Conservation (phyloP, 805 yeast genomes). For the Wickerhamomyces xylosicus region DNA sequence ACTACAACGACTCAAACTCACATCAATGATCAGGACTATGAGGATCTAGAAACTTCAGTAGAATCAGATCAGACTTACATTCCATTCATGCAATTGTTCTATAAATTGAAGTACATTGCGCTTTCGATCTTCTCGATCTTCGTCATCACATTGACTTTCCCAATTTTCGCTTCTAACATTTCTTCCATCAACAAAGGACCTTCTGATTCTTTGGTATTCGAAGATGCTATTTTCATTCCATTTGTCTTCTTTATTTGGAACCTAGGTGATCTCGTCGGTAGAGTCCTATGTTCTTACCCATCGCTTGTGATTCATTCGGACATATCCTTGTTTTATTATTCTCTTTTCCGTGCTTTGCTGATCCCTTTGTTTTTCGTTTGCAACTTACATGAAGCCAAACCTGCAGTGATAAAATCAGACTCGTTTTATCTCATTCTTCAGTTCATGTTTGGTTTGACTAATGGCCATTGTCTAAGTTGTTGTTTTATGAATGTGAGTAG, state of each 20-base stretch:
- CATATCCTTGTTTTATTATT: slow-evolving; percentile 36
- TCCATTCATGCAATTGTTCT: slow-evolving; percentile 51
- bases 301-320: slow-evolving; percentile 33
- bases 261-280: slow-evolving; percentile 74
- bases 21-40: no score
- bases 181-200: slow-evolving; percentile 33
- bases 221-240: slow-evolving; percentile 49
- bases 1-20: no score
- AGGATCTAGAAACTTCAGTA: slow-evolving; percentile 8
- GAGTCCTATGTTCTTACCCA: slow-evolving; percentile 51
- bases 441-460: slow-evolving; percentile 73
- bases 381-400: slow-evolving; percentile 28
- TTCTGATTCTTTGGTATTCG: slow-evolving; percentile 12
- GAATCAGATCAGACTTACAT: slow-evolving; percentile 27
- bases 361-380: slow-evolving; percentile 68
- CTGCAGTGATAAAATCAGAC: slow-evolving; percentile 40
- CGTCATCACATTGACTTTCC: slow-evolving; percentile 67
- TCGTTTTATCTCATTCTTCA: slow-evolving; percentile 59
- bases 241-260: slow-evolving; percentile 81
- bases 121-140: slow-evolving; percentile 66
- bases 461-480: slow-evolving; percentile 77
- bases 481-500: slow-evolving; percentile 69
- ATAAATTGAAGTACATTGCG: slow-evolving; percentile 53
- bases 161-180: slow-evolving; percentile 77
- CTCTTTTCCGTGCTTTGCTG: slow-evolving; percentile 45